phyloP scores from a whole-genome alignment of 2,329 filamentous ascomycete species.

The Colletotrichum liriopes region DNA sequence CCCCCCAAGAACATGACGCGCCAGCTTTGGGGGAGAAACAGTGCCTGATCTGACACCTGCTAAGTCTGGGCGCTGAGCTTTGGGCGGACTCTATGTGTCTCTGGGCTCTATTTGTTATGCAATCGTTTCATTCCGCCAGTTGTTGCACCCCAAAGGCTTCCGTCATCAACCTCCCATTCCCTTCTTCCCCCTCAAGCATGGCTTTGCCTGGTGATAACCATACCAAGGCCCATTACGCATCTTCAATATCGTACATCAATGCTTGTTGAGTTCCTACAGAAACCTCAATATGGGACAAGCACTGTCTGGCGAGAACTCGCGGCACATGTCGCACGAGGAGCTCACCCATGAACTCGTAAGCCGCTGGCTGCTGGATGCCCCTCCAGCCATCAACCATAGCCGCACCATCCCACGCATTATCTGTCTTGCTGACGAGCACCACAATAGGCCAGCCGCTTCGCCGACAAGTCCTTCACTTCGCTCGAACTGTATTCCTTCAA shows the following conservation, averaged over 20 bases:
- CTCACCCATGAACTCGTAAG: slow-evolving; percentile 67
- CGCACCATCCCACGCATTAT: background rate
- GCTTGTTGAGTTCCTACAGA: background rate
- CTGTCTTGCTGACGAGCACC: slow-evolving; percentile 23
- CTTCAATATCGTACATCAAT: background rate
- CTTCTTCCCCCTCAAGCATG: slow-evolving; percentile 5
- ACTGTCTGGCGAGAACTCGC: slow-evolving; percentile 62
- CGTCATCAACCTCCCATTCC: background rate
- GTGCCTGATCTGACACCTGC: slow-evolving; percentile 31
- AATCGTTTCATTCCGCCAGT: slow-evolving; percentile 2
- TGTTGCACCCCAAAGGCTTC: slow-evolving; percentile 9
- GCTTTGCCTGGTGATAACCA: slow-evolving; percentile 8
- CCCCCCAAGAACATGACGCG: slow-evolving; percentile 24
- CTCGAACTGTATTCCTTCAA: slow-evolving; percentile 82
- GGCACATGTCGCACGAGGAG: slow-evolving; percentile 65
- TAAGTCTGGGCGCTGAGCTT: slow-evolving; percentile 15
- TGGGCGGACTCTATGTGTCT: background rate
- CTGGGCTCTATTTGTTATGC: slow-evolving; percentile 22
- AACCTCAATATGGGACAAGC: slow-evolving; percentile 65
- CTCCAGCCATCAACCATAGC: background rate
- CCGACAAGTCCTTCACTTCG: slow-evolving; percentile 78
- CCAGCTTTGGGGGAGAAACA: background rate
- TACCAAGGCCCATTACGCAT: slow-evolving; percentile 3
- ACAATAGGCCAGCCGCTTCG: slow-evolving; percentile 74
- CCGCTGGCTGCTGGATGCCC: background rate